Conservation (phyloP, 1,284 basidiomycete genomes). For the Ceratobasidium sp. region DNA sequence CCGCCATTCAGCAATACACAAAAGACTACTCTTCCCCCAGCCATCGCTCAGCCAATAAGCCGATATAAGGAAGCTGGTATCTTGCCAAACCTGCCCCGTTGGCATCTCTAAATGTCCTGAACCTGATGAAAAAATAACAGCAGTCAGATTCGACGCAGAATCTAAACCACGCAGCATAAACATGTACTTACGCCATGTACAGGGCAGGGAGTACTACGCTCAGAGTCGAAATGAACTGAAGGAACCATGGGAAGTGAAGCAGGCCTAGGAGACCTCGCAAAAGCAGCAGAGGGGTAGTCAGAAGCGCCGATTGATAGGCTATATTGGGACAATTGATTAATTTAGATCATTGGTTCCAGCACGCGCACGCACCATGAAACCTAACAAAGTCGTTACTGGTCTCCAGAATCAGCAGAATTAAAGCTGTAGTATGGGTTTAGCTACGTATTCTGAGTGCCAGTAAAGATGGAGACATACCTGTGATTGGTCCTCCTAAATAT, state of each 20-base stretch:
- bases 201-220: slow-evolving; percentile 57
- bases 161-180: not conserved
- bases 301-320: slow-evolving; percentile 84
- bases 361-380: slow-evolving; percentile 71
- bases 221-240: slow-evolving; percentile 61
- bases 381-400: slow-evolving; percentile 83
- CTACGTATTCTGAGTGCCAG: not conserved
- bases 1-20: not conserved
- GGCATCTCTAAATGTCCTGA: slow-evolving; percentile 73
- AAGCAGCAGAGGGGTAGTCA: slow-evolving; percentile 72
- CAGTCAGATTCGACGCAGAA: slow-evolving; percentile 23
- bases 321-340: not conserved
- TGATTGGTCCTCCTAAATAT: slow-evolving; percentile 77
- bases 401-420: slow-evolving; percentile 75
- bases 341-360: not conserved
- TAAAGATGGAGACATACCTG: slow-evolving; percentile 62
- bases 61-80: slow-evolving; percentile 74
- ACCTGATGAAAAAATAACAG: slow-evolving; percentile 56
- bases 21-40: slow-evolving; percentile 69
- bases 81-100: slow-evolving; percentile 64
- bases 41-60: slow-evolving; percentile 77
- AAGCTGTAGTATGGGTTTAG: slow-evolving; percentile 59
- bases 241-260: slow-evolving; percentile 60
- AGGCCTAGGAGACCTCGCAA: slow-evolving; percentile 69
- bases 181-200: slow-evolving; percentile 71